Base-by-base conservation (phyloP, 768 basidiomycete genomes). In the Tulasnella sp. region DNA sequence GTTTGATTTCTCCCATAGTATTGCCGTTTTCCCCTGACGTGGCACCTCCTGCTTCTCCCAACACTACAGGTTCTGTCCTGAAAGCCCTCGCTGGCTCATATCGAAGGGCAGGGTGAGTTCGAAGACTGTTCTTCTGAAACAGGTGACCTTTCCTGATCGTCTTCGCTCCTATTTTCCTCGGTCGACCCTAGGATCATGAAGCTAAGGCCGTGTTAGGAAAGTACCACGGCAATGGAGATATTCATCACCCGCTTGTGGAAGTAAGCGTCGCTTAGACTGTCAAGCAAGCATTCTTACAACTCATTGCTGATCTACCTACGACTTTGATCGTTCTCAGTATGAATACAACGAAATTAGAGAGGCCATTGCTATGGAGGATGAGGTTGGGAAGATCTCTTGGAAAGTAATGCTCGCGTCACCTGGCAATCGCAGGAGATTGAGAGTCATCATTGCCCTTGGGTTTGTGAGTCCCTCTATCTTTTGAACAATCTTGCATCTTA, bases 401-500 rank as follows among this genome's bases (percentile, higher is more conserved):
- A 66, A 68, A 50, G 74, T 77, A 2, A 71, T 85, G 2, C 79
- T 84, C 66, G 63, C 73, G 9, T 86, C 81, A 0, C 75, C 76
- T 3, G 86, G 85, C 1, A 89, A 88, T 67, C 73, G 80, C 30
- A 80, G 77, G 64, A 76, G 87, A 3, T 80, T 87, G 80, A 70
- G 75, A 48, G 76, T 87, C 51, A 79, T 88, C 61, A 70, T 87
- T 60, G 57, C 57, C 21, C 48, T 59, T 10, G 57, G 57, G 12
- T 25, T 59, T n/a, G 57, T 50, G 29, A 49, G 57, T 0, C 86
- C 7, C 50, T n/a, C 34, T 8, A 30, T 21, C 10, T 25, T 19
- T 25, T 49, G 25, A n/a, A 17, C 44, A 19, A 19, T 27, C 10
- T 2, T 21, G 12, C 17, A 22, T 8, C 21, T 55, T 22, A 55